Conservation (phyloP, 2,329 filamentous ascomycete species). For the Ophiostoma himal-ulmi region DNA sequence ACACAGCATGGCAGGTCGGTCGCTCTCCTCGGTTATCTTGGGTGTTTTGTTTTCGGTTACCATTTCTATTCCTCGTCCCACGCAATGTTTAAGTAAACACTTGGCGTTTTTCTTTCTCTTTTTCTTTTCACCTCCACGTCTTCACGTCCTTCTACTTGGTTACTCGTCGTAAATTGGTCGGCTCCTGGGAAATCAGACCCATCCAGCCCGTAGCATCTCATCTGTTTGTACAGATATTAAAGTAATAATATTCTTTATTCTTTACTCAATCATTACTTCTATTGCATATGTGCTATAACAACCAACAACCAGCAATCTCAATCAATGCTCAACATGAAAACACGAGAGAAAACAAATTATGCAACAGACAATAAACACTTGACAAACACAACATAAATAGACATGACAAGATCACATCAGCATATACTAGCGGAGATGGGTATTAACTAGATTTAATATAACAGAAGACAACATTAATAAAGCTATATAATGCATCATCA, state of each 20-base stretch:
- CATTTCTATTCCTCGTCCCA: background rate
- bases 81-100: background rate
- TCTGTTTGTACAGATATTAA: background rate
- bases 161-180: background rate
- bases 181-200: slow-evolving; percentile 5
- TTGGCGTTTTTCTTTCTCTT: background rate
- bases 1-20: slow-evolving; percentile 5
- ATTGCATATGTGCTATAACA: background rate
- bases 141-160: background rate
- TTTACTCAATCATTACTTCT: background rate
- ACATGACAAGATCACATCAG: background rate
- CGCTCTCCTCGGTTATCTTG: background rate
- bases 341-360: background rate
- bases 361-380: background rate
- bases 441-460: background rate
- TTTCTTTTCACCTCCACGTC: background rate
- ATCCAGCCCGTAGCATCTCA: slow-evolving; percentile 2
- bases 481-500: background rate
- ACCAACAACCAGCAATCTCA: too few species aligned
- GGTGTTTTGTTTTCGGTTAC: background rate
- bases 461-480: background rate
- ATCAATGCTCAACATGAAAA: background rate
- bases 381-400: background rate
- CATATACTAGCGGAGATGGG: background rate
- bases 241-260: slow-evolving; percentile 9